A percentile compares a stretch with the other conserved stretches of the same genome.
Conservation (phyloP, 345 rosid species). For the Salix viminalis region DNA sequence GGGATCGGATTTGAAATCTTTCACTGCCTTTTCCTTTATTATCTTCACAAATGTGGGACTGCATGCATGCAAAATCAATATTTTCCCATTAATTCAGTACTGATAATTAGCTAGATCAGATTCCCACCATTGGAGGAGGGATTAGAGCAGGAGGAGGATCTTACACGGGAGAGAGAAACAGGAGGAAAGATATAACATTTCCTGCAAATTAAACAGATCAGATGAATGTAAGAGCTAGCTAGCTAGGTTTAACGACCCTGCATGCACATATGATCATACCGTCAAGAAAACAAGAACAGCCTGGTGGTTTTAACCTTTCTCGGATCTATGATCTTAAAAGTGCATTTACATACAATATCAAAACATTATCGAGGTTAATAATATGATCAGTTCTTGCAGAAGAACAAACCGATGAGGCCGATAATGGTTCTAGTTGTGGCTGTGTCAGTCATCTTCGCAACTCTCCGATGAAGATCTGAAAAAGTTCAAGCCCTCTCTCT, state of each 20-base stretch:
- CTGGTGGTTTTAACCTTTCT: no score
- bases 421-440: neutral
- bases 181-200: neutral
- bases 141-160: neutral
- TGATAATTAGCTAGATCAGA: neutral
- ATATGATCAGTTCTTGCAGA: neutral
- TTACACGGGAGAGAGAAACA: neutral
- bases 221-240: no score
- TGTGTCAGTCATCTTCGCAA: neutral
- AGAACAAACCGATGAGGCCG: neutral
- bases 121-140: neutral
- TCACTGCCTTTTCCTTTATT: slow-evolving; percentile 43
- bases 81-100: no score
- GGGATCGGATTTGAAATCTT: slow-evolving; percentile 65
- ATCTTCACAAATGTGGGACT: slow-evolving; percentile 63
- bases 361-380: neutral
- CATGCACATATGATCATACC: neutral
- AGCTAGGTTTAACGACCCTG: neutral
- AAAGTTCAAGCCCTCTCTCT: no score
- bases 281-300: no score
- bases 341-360: neutral
- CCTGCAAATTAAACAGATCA: neutral
- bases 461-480: no score
- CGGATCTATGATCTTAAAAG: no score
- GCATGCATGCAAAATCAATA: slow-evolving; percentile 33